A percentile compares a stretch with the other conserved stretches of the same genome.
Conservation (phyloP, 2,329 filamentous ascomycete species). For the Pseudopithomyces maydicus region DNA sequence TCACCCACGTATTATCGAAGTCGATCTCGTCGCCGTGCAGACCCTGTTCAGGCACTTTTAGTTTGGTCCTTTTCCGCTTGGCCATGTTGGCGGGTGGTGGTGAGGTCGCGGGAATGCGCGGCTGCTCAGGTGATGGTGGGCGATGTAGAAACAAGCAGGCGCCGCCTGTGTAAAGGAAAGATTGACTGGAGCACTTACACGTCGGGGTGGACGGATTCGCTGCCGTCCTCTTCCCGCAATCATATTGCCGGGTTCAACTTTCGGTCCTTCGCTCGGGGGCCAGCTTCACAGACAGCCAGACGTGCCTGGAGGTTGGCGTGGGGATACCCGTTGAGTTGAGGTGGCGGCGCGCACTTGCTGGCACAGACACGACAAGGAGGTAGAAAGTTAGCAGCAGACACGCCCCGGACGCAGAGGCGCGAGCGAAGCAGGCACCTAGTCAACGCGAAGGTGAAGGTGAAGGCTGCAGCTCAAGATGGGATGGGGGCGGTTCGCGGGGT, state of each 20-base stretch:
- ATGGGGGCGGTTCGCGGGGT: conserved; percentile 5
- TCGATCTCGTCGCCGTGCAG: conserved; percentile 69
- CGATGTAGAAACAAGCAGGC: conserved; percentile 6
- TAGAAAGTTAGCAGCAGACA: not conserved
- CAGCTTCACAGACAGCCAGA: conserved; percentile 1
- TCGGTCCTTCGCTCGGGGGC: not conserved
- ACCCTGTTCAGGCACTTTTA: conserved; percentile 51
- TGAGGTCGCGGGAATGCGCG: too few species aligned
- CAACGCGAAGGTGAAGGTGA: conserved; percentile 9
- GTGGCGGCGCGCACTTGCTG: not conserved
- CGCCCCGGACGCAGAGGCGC: conserved; percentile 4
- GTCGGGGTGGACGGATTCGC: conserved; percentile 70
- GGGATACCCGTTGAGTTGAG: not conserved
- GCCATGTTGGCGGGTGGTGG: not conserved
- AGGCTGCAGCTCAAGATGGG: not conserved
- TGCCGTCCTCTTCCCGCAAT: conserved; percentile 60
- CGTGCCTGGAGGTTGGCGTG: conserved; percentile 8
- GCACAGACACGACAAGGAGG: conserved; percentile 5
- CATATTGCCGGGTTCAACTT: conserved; percentile 42
- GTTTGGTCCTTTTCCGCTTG: not conserved
- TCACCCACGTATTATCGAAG: conserved; percentile 84
- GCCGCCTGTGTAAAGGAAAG: not conserved
- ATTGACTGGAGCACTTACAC: conserved; percentile 62
- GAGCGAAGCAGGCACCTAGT: not conserved
- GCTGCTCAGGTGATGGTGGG: not conserved